Conservation (phyloP, 208 protist species). For the Endotrypanum monterogeii region DNA sequence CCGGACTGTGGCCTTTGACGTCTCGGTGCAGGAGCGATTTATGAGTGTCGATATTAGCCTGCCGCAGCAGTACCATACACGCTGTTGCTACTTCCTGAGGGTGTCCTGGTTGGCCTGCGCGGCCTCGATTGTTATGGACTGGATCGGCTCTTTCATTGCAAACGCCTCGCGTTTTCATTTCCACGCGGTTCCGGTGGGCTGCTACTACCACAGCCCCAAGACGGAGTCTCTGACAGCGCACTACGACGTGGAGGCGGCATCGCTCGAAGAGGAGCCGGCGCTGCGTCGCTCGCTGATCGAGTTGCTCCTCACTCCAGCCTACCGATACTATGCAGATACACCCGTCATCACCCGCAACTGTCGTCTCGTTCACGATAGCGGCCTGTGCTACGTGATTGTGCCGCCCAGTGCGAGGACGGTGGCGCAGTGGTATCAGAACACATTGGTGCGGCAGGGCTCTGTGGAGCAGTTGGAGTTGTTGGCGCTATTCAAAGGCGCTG, state of each 20-base stretch:
- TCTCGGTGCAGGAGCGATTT: conserved; percentile 53
- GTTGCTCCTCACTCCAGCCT: conserved; percentile 39
- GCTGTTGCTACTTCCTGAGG: conserved; percentile 67
- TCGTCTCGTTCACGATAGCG: conserved; percentile 65
- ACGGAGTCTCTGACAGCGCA: conserved; percentile 30
- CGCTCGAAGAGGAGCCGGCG: conserved; percentile 38
- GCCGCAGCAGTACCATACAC: conserved; percentile 48
- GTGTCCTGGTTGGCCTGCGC: conserved; percentile 79
- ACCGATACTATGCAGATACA: conserved; percentile 67
- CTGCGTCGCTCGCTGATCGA: conserved; percentile 51
- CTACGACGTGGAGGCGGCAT: conserved; percentile 46
- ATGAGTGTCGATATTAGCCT: conserved; percentile 73
- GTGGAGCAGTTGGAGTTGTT: conserved; percentile 60
- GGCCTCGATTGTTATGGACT: conserved; percentile 70
- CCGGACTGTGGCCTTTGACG: conserved; percentile 49
- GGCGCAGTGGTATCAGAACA: conserved; percentile 82
- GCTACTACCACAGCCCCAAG: conserved; percentile 41
- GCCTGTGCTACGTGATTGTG: conserved; percentile 67
- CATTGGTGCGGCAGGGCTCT: conserved; percentile 50
- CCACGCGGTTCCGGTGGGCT: conserved; percentile 59
- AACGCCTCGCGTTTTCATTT: conserved; percentile 65
- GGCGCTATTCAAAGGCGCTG: conserved; percentile 41
- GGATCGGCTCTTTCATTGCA: conserved; percentile 69
- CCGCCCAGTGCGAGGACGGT: conserved; percentile 39
- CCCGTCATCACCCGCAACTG: conserved; percentile 67